phyloP scores from a whole-genome alignment of 169 alveolate genomes.

The Blepharisma undulans region DNA sequence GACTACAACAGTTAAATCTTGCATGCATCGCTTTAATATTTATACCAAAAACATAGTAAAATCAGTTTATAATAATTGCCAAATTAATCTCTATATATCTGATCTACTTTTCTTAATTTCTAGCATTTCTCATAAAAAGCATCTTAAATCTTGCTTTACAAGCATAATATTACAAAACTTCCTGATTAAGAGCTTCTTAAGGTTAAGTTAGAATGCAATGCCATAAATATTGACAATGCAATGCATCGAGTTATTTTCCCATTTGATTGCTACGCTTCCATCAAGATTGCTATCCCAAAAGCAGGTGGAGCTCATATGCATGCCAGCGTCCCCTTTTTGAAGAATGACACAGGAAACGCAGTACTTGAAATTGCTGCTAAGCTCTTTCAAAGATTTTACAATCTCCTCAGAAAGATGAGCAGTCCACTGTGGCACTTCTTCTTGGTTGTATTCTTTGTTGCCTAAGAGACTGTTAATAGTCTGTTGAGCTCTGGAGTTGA shows the following conservation, averaged over 20 bases:
- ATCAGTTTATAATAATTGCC: too few species aligned
- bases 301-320: slow-evolving; percentile 81
- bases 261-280: slow-evolving; percentile 81
- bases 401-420: slow-evolving; percentile 53
- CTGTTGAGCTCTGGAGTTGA: background rate
- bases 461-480: background rate
- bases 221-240: slow-evolving; percentile 78
- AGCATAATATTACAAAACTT: background rate
- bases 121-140: too few species aligned
- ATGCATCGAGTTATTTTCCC: slow-evolving; percentile 74
- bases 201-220: slow-evolving; percentile 43
- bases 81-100: too few species aligned
- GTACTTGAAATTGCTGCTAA: slow-evolving; percentile 74
- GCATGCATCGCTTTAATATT: too few species aligned
- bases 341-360: slow-evolving; percentile 72
- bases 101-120: too few species aligned
- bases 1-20: background rate
- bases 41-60: background rate
- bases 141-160: too few species aligned
- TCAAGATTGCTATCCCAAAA: slow-evolving; percentile 86
- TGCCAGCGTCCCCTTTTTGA: slow-evolving; percentile 82
- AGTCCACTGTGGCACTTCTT: slow-evolving; percentile 54
- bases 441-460: background rate
- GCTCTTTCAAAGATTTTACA: slow-evolving; percentile 44
- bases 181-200: background rate